A percentile compares a stretch with the other conserved stretches of the same genome.
Evolutionary conservation across 108 stramenopile genomes (phyloP).

Genomic region (Parmales sp.): DNA sequence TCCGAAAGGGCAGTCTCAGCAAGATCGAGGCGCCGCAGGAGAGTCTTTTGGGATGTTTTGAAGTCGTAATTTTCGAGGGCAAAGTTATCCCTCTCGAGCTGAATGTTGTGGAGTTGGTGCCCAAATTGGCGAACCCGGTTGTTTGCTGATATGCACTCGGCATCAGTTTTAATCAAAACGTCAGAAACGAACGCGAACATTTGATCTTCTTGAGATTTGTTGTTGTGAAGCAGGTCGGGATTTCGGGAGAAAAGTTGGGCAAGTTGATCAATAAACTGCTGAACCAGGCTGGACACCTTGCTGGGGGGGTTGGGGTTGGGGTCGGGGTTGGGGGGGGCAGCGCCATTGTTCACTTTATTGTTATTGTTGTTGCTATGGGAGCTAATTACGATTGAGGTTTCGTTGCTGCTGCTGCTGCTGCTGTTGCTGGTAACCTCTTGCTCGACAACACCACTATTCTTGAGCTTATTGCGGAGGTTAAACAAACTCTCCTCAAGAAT

Average conservation of each 20-base stretch:
- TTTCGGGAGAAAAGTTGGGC: background rate
- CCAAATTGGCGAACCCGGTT: background rate
- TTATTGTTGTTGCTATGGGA: no score
- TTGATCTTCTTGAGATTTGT: constrained; percentile 1
- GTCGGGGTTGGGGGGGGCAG: no score
- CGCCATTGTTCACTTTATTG: background rate
- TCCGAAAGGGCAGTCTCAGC: background rate
- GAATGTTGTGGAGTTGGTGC: background rate
- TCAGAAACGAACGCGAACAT: constrained; percentile 1
- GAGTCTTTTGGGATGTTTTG: background rate
- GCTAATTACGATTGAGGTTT: no score
- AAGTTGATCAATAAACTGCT: background rate
- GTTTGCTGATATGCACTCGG: background rate
- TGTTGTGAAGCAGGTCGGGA: no score
- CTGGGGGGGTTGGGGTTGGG: background rate
- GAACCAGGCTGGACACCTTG: background rate
- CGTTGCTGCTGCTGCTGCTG: background rate
- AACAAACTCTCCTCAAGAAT: background rate
- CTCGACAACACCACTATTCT: no score
- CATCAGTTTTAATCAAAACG: background rate
- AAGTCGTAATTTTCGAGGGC: background rate
- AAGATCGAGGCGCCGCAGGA: background rate
- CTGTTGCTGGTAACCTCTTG: no score
- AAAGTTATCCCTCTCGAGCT: background rate
- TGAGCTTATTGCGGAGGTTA: constrained; percentile 1